Evolutionary conservation across 345 rosid genomes (phyloP), one percentile per base, ranked within the genome.

Genomic region (Euphorbia lathyris): DNA sequence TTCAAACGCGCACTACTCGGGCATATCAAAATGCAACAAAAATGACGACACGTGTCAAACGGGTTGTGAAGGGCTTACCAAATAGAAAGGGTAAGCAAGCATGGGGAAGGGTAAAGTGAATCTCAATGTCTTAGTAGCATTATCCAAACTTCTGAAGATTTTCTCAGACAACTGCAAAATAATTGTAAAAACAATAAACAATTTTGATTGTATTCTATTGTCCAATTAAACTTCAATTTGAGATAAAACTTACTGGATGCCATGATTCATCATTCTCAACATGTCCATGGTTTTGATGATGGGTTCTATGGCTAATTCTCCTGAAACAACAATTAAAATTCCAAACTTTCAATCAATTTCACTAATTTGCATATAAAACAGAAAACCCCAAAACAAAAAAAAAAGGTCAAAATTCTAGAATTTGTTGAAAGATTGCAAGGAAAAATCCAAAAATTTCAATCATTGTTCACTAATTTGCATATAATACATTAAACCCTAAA

Each of bases 301-400:
- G 98, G 73, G 96, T 91, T 82, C 92, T 89, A 77, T 93, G 98
- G 73, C 98, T 93, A 64, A 93, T 91, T 83, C 98, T 89, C 97
- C 97, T 93, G 73, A 45, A 71, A 20, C 47, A 23, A 45, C 17
- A 9, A n/a, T 7, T 12, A 27, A 13, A 64, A 1, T 55, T 23
- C 9, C 64, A 45, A 29, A 36, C 11, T 63, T 23, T 10, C 63
- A 45, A 29, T 36, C 19, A 20, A 4, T 51, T 2, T 56, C 25
- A 72, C 12, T 22, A 12, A 17, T 17, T 34, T 3, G 0, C 34
- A 65, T 47, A n/a, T 5, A 56, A 27, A 36, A 6, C 13, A 43
- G 20, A 38, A 10, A 40, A 58, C 34, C 42, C 0, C 0, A n/a
- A 1, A 17, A 9, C 9, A 2, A 56, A 30, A 20, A 47, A 50